Evolutionary conservation across 2,329 filamentous ascomycete genomes (phyloP).

Genomic region (Xylogone sp.): DNA sequence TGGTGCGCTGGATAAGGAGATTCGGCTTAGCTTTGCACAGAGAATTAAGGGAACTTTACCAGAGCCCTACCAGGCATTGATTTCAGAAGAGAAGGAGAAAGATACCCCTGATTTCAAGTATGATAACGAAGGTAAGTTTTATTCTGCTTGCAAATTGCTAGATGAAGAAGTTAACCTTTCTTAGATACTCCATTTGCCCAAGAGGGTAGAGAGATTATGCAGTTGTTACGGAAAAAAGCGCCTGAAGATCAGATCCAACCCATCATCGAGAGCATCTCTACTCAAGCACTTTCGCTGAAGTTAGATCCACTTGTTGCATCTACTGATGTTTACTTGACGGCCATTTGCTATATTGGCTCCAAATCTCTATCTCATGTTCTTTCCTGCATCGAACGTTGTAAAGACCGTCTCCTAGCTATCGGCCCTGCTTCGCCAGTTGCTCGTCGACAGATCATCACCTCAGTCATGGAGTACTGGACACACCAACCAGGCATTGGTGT

Average conservation of each 20-base stretch:
- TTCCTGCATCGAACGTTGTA: constrained; percentile 92
- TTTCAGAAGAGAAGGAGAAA: constrained; percentile 84
- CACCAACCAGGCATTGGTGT: constrained; percentile 89
- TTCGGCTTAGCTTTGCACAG: constrained; percentile 92
- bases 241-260: constrained; percentile 82
- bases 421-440: constrained; percentile 72
- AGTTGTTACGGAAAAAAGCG: constrained; percentile 78
- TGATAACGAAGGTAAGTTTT: constrained; percentile 61
- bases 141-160: constrained; percentile 3
- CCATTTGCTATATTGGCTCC: constrained; percentile 87
- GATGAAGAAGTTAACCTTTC: constrained; percentile 12
- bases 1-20: constrained; percentile 92
- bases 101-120: constrained; percentile 97
- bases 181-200: constrained; percentile 74
- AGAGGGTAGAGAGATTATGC: constrained; percentile 79
- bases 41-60: constrained; percentile 93
- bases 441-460: constrained; percentile 82
- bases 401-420: constrained; percentile 78
- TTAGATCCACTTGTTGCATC: constrained; percentile 76
- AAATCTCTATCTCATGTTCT: constrained; percentile 96
- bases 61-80: constrained; percentile 74
- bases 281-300: constrained; percentile 66
- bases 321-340: constrained; percentile 90
- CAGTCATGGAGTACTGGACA: constrained; percentile 89
- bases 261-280: constrained; percentile 75